These are phyloP conservation scores for Selaginella tamariscina DNA, from an alignment of 75 land plant species.

Conservation along the genomic window DNA sequence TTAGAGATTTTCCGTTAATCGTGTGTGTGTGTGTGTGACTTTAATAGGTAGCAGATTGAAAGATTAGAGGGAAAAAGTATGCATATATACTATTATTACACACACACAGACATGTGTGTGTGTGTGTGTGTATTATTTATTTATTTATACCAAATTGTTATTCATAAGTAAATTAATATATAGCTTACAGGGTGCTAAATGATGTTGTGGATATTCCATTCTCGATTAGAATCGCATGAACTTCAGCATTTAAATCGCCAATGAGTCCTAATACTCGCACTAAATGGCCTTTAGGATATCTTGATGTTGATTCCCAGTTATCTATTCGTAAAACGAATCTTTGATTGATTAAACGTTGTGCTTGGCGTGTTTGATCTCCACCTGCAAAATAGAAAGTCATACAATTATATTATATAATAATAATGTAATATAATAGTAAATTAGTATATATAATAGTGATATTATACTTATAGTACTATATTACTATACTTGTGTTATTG, in stretches of 20 bases:
- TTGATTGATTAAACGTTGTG: conserved; percentile 13
- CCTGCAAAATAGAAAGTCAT: conserved; percentile 1
- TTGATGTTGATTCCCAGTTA: conserved; percentile 15
- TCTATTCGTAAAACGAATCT: conserved; percentile 18
- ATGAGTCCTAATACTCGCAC: conserved; percentile 18
- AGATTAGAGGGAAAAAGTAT: too few species aligned
- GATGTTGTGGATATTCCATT: conserved; percentile 18
- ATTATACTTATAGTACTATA: too few species aligned
- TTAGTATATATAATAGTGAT: too few species aligned
- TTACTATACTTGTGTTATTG: too few species aligned
- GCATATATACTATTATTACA: too few species aligned
- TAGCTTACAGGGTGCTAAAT: conserved; percentile 19
- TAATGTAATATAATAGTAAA: too few species aligned
- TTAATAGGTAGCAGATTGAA: too few species aligned
- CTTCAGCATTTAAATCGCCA: conserved; percentile 19
- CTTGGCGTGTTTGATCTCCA: conserved; percentile 15
- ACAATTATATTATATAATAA: background rate
- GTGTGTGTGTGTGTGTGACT: too few species aligned
- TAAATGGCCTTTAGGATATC: conserved; percentile 18
- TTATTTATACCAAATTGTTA: background rate
- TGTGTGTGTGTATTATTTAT: too few species aligned
- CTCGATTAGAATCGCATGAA: conserved; percentile 14
- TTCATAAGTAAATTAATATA: background rate
- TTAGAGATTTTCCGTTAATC: too few species aligned
- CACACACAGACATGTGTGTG: too few species aligned